These are phyloP conservation scores for Phaeolepiota aurea DNA, from an alignment of 768 basidiomycete genomes.

Conservation along the genomic window DNA sequence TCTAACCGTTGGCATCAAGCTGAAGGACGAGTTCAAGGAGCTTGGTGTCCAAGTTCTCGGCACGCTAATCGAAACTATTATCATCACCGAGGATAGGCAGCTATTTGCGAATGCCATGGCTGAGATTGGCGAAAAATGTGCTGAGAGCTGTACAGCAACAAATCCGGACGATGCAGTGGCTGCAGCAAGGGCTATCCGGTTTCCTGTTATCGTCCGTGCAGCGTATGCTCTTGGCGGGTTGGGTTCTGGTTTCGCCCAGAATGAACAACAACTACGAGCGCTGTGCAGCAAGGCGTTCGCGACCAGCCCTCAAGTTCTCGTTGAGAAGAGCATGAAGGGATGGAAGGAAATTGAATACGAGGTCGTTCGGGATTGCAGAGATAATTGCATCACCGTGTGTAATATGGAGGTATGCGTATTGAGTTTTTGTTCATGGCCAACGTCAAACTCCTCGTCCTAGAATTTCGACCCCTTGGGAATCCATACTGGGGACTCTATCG, in stretches of 20 bases:
- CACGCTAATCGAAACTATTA: conserved; percentile 95
- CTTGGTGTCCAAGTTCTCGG: conserved; percentile 92
- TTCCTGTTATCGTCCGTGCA: conserved; percentile 93
- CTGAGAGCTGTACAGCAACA: conserved; percentile 83
- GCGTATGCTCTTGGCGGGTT: conserved; percentile 95
- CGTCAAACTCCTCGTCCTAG: conserved; percentile 29
- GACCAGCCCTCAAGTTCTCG: conserved; percentile 95
- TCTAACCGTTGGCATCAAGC: conserved; percentile 91
- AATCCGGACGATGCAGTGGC: conserved; percentile 74
- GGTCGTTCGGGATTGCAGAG: conserved; percentile 93
- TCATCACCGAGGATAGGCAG: conserved; percentile 94
- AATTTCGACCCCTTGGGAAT: conserved; percentile 99
- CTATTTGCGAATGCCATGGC: conserved; percentile 92
- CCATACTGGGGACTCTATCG: conserved; percentile 98
- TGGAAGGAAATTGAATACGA: conserved; percentile 99
- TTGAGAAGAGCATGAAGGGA: conserved; percentile 99
- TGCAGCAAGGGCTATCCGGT: conserved; percentile 83
- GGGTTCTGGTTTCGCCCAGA: conserved; percentile 93
- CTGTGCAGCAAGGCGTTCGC: conserved; percentile 94
- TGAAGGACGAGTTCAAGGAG: conserved; percentile 91
- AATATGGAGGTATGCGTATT: conserved; percentile 92
- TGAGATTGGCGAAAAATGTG: conserved; percentile 92
- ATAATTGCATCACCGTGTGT: conserved; percentile 99
- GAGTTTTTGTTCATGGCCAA: background rate
- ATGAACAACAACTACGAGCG: conserved; percentile 82